Base-by-base conservation (phyloP, 2,329 filamentous ascomycete species). In the Paecilomyces dactylethromorphus region DNA sequence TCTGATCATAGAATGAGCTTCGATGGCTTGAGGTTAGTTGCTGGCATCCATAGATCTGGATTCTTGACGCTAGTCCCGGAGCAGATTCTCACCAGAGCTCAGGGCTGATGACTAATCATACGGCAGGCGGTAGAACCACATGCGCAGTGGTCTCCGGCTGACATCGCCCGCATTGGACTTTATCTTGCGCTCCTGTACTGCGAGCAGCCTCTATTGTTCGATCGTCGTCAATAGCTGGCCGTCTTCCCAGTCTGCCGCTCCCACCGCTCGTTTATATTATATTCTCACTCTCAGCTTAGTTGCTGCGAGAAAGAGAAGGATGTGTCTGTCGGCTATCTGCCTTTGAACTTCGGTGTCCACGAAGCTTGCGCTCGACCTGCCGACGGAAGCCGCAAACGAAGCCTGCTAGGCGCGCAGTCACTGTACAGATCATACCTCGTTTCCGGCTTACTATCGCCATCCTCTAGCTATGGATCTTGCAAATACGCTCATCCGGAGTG, bases 401-500 rank as follows among this genome's bases (percentile, higher is more conserved):
- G n/a, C 39, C n/a, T 18, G 39, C 39, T 45, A 18, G 39, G 39
- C 39, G n/a, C 39, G 39, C 39, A 45, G 15, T 45, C 18, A 18
- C 39, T 18, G 15, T 45, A 45, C 18, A 45, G 35, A 45, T 7
- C 3, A 45, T n/a, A 45, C 8, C 39, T 45, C n/a, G n/a, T 45
- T 18, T 10, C 6, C 39, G n/a, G 29, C n/a, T 39, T 31, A 24
- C 26, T 10, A n/a, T 32, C 8, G n/a, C 15, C 33, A 21, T 33
- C 13, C 6, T 4, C 22, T 12, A 59, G 60, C 70, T 60, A 85
- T 88, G 79, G 85, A 89, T 73, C 81, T 87, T 64, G 86, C 86
- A 57, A 85, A 92, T 73, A 87, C 88, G 49, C 86, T 97, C 64
- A 86, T 97, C 69, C 90, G 92, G 75, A 94, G 88, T 57, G 90